These are phyloP conservation scores for Cadophora sp. DNA, from an alignment of 2,329 filamentous ascomycete species.

Conservation along the genomic window DNA sequence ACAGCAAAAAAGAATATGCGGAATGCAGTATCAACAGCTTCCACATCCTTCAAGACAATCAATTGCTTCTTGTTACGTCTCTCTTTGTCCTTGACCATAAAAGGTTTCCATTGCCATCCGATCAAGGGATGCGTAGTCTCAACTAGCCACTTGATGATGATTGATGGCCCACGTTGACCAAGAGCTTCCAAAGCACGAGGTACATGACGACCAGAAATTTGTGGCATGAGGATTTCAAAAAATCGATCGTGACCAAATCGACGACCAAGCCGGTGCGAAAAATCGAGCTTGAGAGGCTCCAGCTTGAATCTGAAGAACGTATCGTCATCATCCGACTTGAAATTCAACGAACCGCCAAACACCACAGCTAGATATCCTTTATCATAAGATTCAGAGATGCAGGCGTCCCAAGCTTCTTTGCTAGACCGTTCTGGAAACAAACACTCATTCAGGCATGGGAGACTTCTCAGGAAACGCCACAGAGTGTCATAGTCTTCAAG, in stretches of 20 bases:
- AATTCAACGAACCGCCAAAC: conserved; percentile 52
- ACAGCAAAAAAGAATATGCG: conserved; percentile 62
- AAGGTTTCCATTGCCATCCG: conserved; percentile 41
- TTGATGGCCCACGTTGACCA: conserved; percentile 42
- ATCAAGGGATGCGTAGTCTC: conserved; percentile 37
- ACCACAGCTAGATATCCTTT: conserved; percentile 51
- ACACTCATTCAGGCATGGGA: conserved; percentile 52
- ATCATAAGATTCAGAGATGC: conserved; percentile 28
- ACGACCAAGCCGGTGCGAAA: conserved; percentile 58
- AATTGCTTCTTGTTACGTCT: conserved; percentile 47
- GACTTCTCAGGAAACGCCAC: conserved; percentile 49
- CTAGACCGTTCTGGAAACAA: conserved; percentile 55
- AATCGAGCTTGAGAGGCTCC: conserved; percentile 55
- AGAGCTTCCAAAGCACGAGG: conserved; percentile 43
- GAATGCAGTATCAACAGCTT: conserved; percentile 47
- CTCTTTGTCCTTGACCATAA: conserved; percentile 37
- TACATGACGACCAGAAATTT: conserved; percentile 43
- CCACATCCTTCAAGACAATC: conserved; percentile 22
- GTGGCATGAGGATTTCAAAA: conserved; percentile 60
- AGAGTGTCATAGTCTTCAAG: conserved; percentile 55
- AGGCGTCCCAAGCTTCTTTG: conserved; percentile 53
- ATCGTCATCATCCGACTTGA: conserved; percentile 45
- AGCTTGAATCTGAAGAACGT: conserved; percentile 56
- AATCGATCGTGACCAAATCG: conserved; percentile 66
- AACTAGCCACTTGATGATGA: conserved; percentile 51